Evolutionary conservation across 345 rosid genomes (phyloP).

Genomic region (Corchorus olitorius): DNA sequence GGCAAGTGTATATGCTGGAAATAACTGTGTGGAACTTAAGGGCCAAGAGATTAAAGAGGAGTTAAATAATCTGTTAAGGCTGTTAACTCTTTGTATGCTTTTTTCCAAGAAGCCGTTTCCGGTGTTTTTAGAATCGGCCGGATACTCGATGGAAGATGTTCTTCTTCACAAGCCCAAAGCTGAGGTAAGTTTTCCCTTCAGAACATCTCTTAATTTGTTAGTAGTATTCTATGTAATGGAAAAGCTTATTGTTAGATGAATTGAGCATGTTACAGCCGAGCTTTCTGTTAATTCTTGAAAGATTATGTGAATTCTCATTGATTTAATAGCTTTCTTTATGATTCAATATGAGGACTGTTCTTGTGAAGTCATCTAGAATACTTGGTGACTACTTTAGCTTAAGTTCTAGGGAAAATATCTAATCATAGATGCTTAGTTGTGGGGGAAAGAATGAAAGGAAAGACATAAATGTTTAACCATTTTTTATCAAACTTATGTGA

Average conservation of each 20-base stretch:
- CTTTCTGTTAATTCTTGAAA: not conserved
- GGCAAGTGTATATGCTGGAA: conserved; percentile 86
- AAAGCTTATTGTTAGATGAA: not conserved
- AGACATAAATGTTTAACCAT: not conserved
- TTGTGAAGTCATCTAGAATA: not conserved
- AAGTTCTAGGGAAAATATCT: not conserved
- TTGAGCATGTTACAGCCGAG: not conserved
- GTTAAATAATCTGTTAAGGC: conserved; percentile 60
- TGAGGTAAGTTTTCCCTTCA: conserved; percentile 55
- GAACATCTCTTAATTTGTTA: not conserved
- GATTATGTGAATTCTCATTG: not conserved
- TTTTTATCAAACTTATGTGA: conserved; percentile 1
- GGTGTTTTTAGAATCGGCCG: conserved; percentile 78
- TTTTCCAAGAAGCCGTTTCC: conserved; percentile 95
- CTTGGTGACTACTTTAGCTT: not conserved
- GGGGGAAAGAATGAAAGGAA: conserved; percentile 12
- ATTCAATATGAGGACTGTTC: not conserved
- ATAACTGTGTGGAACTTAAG: conserved; percentile 54
- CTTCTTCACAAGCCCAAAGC: conserved; percentile 97
- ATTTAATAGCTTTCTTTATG: not conserved
- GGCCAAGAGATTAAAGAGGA: conserved; percentile 69
- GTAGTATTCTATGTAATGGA: not conserved
- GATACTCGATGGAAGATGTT: conserved; percentile 73
- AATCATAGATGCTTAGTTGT: not conserved
- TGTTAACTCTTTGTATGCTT: conserved; percentile 81